Conservation (phyloP, 495 filamentous ascomycete genomes). For the Penicillium egyptiacum region DNA sequence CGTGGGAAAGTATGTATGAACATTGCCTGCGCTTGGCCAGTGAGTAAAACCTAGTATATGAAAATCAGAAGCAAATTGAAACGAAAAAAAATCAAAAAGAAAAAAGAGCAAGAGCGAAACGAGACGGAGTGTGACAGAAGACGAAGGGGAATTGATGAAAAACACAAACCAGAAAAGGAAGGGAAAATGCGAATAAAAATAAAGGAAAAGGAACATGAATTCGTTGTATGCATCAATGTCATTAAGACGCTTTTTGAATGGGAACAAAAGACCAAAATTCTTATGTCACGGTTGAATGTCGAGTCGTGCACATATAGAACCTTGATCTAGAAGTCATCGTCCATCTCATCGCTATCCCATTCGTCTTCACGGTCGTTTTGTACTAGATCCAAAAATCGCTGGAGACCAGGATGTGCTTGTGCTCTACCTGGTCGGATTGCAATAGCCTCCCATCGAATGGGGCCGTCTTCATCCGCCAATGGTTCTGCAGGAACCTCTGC, state of each 20-base stretch:
- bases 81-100: not conserved
- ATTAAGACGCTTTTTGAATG: slow-evolving; percentile 6
- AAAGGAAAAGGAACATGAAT: not conserved
- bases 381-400: slow-evolving; percentile 55
- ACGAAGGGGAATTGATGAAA: not conserved
- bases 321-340: slow-evolving; percentile 40
- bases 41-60: not conserved
- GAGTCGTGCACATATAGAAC: not conserved
- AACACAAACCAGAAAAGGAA: not conserved
- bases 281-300: not conserved
- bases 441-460: not conserved
- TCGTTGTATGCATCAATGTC: slow-evolving; percentile 7
- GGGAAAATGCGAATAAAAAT: not conserved
- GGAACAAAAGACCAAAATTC: not conserved
- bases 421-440: slow-evolving; percentile 2
- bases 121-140: not conserved
- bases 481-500: slow-evolving; percentile 1
- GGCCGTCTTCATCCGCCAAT: not conserved
- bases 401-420: slow-evolving; percentile 38
- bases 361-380: slow-evolving; percentile 61
- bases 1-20: not conserved
- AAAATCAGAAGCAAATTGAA: not conserved
- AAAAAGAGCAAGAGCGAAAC: not conserved
- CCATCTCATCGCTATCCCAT: slow-evolving; percentile 64
- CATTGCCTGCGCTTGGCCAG: not conserved